These are phyloP conservation scores for Puccinia horiana DNA, from an alignment of 1,284 basidiomycete genomes.

Conservation along the genomic window DNA sequence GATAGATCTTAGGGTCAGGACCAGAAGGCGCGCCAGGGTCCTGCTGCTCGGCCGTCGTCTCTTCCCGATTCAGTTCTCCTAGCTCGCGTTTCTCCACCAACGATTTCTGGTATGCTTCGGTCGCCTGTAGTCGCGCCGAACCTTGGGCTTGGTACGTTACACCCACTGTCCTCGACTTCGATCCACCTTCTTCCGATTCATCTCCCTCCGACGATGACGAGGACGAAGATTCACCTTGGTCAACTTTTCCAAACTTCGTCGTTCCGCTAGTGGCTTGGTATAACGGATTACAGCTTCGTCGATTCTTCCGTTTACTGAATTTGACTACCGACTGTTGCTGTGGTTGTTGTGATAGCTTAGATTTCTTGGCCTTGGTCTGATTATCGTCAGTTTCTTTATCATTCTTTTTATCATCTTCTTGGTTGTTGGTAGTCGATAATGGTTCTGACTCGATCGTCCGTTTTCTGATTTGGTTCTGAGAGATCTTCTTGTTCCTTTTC, in stretches of 20 bases:
- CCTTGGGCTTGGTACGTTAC: slow-evolving; percentile 33
- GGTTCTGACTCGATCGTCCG: slow-evolving; percentile 13
- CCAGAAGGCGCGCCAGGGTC: slow-evolving; percentile 53
- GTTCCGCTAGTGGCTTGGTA: background rate
- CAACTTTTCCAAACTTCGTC: background rate
- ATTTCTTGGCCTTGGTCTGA: background rate
- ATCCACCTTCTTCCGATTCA: slow-evolving; percentile 56
- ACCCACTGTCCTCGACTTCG: background rate
- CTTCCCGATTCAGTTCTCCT: background rate
- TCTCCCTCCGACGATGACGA: slow-evolving; percentile 52
- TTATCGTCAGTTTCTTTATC: background rate
- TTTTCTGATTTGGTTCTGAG: slow-evolving; percentile 12
- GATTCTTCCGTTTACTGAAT: slow-evolving; percentile 5
- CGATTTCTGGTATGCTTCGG: slow-evolving; percentile 50
- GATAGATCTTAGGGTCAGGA: slow-evolving; percentile 80
- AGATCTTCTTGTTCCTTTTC: slow-evolving; percentile 1
- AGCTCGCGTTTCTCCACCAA: slow-evolving; percentile 18
- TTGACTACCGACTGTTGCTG: slow-evolving; percentile 5
- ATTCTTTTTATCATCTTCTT: background rate
- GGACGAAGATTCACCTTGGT: background rate
- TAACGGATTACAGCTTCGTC: background rate
- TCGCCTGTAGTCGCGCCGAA: slow-evolving; percentile 48
- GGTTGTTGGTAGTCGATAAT: background rate
- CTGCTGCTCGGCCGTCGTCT: background rate
- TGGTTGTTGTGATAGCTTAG: background rate